phyloP scores from a whole-genome alignment of 1,139 yeast species.

The Debaryomyces fabryi region DNA sequence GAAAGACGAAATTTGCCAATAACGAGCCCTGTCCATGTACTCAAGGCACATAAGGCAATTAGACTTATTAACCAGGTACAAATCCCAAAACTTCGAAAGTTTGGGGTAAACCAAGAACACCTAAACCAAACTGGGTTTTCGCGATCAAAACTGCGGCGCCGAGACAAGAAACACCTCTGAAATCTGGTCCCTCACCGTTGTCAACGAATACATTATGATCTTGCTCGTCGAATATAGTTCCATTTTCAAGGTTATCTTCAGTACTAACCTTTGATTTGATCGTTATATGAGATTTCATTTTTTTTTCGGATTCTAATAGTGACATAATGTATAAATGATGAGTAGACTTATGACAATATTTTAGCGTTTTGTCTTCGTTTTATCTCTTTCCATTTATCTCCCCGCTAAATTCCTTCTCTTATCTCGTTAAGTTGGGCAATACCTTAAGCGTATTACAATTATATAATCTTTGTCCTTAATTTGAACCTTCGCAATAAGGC shows the following conservation, averaged over 20 bases:
- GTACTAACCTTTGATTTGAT: not conserved
- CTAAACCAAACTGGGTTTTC: conserved; percentile 13
- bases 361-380: not conserved
- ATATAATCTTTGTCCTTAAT: not conserved
- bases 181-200: conserved; percentile 14
- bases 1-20: conserved; percentile 14
- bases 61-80: conserved; percentile 14
- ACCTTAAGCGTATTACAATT: not conserved
- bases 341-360: not conserved
- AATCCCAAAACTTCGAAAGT: conserved; percentile 15
- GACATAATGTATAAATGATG: not conserved
- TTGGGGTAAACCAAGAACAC: conserved; percentile 16
- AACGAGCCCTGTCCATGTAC: conserved; percentile 16
- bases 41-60: conserved; percentile 11
- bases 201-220: conserved; percentile 7
- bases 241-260: conserved; percentile 5
- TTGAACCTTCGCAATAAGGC: no score
- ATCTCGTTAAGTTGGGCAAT: not conserved
- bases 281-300: conserved; percentile 4
- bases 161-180: conserved; percentile 14
- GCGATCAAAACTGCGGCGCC: conserved; percentile 17
- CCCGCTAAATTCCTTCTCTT: not conserved
- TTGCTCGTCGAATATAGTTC: not conserved
- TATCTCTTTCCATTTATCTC: conserved; percentile 1
- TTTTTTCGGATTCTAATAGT: not conserved